Evolutionary conservation across 1,284 basidiomycete genomes (phyloP).

Genomic region (Tranzscheliella williamsii): DNA sequence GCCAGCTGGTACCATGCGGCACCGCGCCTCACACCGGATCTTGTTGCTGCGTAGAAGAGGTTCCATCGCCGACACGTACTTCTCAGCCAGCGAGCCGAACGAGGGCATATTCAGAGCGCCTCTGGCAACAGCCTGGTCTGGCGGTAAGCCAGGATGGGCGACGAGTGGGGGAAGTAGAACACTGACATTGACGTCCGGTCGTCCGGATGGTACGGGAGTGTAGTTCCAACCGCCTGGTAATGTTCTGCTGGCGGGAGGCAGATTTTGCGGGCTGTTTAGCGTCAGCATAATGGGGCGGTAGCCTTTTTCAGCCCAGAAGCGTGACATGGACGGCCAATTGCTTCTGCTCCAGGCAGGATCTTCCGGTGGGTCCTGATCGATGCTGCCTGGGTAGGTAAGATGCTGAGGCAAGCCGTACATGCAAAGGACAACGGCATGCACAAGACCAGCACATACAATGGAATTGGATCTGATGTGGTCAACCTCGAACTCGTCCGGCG

Average conservation of each 20-base stretch:
- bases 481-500: conserved; percentile 21
- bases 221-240: conserved; percentile 22
- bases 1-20: conserved; percentile 24
- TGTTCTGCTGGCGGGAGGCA: conserved; percentile 2
- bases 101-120: conserved; percentile 4
- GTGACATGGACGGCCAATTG: conserved; percentile 28
- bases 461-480: conserved; percentile 34
- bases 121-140: conserved; percentile 6
- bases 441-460: conserved; percentile 52
- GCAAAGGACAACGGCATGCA: conserved; percentile 48
- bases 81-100: conserved; percentile 45
- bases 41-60: conserved; percentile 27
- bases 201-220: conserved; percentile 1
- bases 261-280: conserved; percentile 10
- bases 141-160: conserved; percentile 7
- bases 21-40: conserved; percentile 45
- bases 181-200: conserved; percentile 41
- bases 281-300: conserved; percentile 47
- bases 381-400: conserved; percentile 18
- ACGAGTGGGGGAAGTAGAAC: conserved; percentile 23
- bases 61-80: conserved; percentile 28
- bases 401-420: conserved; percentile 48
- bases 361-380: conserved; percentile 16
- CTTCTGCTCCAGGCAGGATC: conserved; percentile 28
- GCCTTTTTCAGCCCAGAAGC: conserved; percentile 48